Conservation (phyloP, 78 protist species). For the Dictyostelium purpureum region DNA sequence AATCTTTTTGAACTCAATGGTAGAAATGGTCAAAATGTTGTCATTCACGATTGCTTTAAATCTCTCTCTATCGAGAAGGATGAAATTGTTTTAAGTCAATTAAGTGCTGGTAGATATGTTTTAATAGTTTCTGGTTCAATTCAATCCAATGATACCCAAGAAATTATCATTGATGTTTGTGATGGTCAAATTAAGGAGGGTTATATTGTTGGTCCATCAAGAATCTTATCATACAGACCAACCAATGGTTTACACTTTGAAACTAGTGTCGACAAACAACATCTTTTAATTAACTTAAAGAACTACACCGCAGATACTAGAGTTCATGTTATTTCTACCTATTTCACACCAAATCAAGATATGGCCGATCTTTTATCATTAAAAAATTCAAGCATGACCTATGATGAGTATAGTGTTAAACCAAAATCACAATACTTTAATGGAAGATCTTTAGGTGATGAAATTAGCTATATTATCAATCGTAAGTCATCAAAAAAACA, state of each 20-base stretch:
- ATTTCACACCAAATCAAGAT: not conserved
- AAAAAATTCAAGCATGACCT: not conserved
- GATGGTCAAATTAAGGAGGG: constrained; percentile 57
- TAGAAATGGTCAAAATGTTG: not conserved
- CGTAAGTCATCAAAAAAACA: constrained; percentile 23
- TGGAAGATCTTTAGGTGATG: constrained; percentile 74
- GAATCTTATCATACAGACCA: not conserved
- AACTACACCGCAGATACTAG: not conserved
- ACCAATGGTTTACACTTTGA: not conserved
- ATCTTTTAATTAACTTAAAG: constrained; percentile 1
- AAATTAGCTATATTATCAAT: constrained; percentile 52
- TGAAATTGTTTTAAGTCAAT: not conserved
- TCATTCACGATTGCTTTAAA: not conserved
- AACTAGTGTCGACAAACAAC: not conserved
- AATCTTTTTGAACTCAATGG: constrained; percentile 15
- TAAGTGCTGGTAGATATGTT: not conserved
- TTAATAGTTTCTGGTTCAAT: not conserved
- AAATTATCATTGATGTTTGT: constrained; percentile 41
- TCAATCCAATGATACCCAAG: not conserved
- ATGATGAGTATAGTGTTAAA: not conserved
- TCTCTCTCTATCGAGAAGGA: not conserved
- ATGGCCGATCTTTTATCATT: not conserved
- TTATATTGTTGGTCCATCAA: constrained; percentile 16
- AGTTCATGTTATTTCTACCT: constrained; percentile 44
- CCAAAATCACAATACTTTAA: constrained; percentile 9